Conservation (phyloP, 495 filamentous ascomycete genomes). For the Tuber calosporum region DNA sequence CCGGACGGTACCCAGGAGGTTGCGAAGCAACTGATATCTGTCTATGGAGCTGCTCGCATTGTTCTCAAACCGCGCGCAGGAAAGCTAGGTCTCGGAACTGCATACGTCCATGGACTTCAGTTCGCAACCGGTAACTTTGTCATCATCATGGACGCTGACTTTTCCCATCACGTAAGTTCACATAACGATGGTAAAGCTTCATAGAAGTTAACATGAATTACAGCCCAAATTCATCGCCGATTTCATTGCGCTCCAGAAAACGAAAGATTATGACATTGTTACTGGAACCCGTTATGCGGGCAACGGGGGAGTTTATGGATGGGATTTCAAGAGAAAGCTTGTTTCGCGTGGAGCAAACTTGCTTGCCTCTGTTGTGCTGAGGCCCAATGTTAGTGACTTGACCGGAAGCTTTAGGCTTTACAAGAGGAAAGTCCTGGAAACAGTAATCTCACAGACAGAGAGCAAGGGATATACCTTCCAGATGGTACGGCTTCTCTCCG, state of each 20-base stretch:
- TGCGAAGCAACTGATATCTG: slow-evolving; percentile 78
- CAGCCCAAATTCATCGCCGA: slow-evolving; percentile 41
- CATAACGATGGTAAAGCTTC: slow-evolving; percentile 5
- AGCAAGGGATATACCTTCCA: slow-evolving; percentile 97
- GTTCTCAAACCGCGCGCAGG: slow-evolving; percentile 77
- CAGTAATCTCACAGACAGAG: slow-evolving; percentile 80
- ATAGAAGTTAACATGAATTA: background rate
- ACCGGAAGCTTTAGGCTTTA: slow-evolving; percentile 93
- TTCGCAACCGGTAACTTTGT: slow-evolving; percentile 85
- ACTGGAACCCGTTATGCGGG: slow-evolving; percentile 90
- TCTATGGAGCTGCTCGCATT: slow-evolving; percentile 68
- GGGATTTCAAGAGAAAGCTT: slow-evolving; percentile 95
- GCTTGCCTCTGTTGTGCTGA: slow-evolving; percentile 87
- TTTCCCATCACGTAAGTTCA: slow-evolving; percentile 69
- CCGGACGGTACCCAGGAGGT: slow-evolving; percentile 90
- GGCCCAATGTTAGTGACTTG: slow-evolving; percentile 91
- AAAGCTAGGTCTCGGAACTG: slow-evolving; percentile 93
- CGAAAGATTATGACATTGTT: slow-evolving; percentile 80
- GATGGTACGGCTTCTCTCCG: slow-evolving; percentile 55
- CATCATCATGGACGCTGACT: slow-evolving; percentile 99
- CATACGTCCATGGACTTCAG: slow-evolving; percentile 89
- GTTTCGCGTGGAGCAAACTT: slow-evolving; percentile 87
- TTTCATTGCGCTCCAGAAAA: slow-evolving; percentile 42
- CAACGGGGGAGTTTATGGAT: slow-evolving; percentile 88
- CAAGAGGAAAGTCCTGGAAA: slow-evolving; percentile 80